Percentiles rank a stretch among this genome's conserved stretches.
Conservation (phyloP, 2,329 filamentous ascomycete genomes). For the Nothophaeocryptopus gaeumannii region DNA sequence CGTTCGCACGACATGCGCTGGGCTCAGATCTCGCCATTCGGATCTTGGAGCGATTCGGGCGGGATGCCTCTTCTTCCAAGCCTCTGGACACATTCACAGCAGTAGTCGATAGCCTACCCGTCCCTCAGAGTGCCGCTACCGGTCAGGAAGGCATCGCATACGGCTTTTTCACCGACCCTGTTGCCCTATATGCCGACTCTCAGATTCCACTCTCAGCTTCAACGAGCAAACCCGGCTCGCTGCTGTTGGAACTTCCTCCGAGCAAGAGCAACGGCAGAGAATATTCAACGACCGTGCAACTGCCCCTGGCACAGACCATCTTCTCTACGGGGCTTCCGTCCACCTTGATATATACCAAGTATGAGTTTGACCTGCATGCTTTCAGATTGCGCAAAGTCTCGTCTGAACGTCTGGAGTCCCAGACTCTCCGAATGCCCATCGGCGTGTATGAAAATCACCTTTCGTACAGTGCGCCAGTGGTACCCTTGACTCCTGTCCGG, state of each 20-base stretch:
- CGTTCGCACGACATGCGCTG: constrained; percentile 27
- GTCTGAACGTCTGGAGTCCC: constrained; percentile 23
- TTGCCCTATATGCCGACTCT: constrained; percentile 5
- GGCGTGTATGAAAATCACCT: not conserved
- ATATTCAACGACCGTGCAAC: constrained; percentile 23
- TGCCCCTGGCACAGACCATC: constrained; percentile 74
- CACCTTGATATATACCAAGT: constrained; percentile 47
- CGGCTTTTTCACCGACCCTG: constrained; percentile 17
- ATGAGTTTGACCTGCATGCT: constrained; percentile 20
- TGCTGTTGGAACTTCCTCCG: constrained; percentile 23
- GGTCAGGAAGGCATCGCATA: constrained; percentile 34
- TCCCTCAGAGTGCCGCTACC: not conserved
- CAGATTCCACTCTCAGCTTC: constrained; percentile 16
- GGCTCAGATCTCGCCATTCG: constrained; percentile 19
- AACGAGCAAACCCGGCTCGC: constrained; percentile 31
- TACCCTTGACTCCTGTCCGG: constrained; percentile 62
- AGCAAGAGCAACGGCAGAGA: not conserved
- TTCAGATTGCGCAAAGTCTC: constrained; percentile 8
- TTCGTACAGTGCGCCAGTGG: constrained; percentile 26
- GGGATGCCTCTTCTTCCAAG: constrained; percentile 11
- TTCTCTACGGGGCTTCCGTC: constrained; percentile 67
- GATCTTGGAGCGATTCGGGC: constrained; percentile 18
- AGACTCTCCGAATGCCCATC: constrained; percentile 21
- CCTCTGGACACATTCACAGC: constrained; percentile 28
- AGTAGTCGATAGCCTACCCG: constrained; percentile 32